Evolutionary conservation across 306 rosid genomes (phyloP), one percentile per base, ranked within the genome.

Genomic region (Elaeagnus macrophylla): DNA sequence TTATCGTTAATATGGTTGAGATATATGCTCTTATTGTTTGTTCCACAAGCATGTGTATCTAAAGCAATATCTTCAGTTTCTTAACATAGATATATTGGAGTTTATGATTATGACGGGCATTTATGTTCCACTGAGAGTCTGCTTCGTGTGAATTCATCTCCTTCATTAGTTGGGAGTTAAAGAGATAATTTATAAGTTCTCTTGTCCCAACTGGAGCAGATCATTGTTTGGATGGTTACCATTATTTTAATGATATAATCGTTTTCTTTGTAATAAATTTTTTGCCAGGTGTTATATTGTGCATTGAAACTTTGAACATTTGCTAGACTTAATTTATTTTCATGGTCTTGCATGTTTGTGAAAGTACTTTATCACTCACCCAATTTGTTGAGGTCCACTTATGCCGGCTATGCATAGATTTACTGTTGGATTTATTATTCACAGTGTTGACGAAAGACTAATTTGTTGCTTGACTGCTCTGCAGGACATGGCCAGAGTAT

Each of bases 401-500:
- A 0, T 45, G 1, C 49, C n/a, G 12, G 11, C 40, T 67, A 51
- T 36, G 32, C 56, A 14, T 53, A 9, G 32, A 25, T 8, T 14
- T 46, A 59, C 59, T 15, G 17, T 18, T 47, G 45, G n/a, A 60
- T 56, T 41, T 35, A 17, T 35, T 13, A 7, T 5, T 45, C n/a
- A 14, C 8, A 48, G 25, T 41, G 71, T 63, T 39, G 37, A 52
- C 36, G 51, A 48, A 58, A 41, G 41, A 59, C 48, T 57, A 48
- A 38, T 53, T 37, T 48, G 66, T 62, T 39, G 77, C 68, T 79
- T 49, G 35, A 35, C 13, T 65, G 20, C 43, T 18, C 56, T 65
- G 82, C 95, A 93, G 99, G 99, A 93, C 71, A 82, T 93, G 83
- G 62, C 80, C 81, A 85, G 77, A 62, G 94, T 93, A 25, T 75